Percentiles rank a stretch among this genome's conserved stretches.
Evolutionary conservation across 129 eudicot genomes (phyloP).

Genomic region (Daucus carota): DH1_v3.0 NC_030383.2:44602001-44602500

Average conservation of each 20-base stretch:
- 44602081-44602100: background rate
- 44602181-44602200: too few relatives aligned
- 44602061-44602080: conserved; percentile 3
- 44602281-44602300: conserved; percentile 82
- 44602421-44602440: conserved; percentile 60
- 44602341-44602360: conserved; percentile 81
- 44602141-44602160: conserved; percentile 75
- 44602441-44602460: conserved; percentile 72
- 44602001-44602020: conserved; percentile 84
- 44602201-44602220: too few relatives aligned
- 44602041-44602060: background rate
- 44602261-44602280: conserved; percentile 59
- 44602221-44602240: too few relatives aligned
- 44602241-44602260: background rate
- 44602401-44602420: conserved; percentile 13
- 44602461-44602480: conserved; percentile 51
- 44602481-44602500: conserved; percentile 93
- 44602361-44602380: conserved; percentile 12
- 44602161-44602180: conserved; percentile 53
- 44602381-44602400: conserved; percentile 11
- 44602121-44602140: conserved; percentile 76
- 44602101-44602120: conserved; percentile 41
- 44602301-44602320: conserved; percentile 94
- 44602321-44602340: conserved; percentile 85
- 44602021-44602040: conserved; percentile 8